Conservation (phyloP, 108 stramenopile genomes). For the Nitzschia sp. region DNA sequence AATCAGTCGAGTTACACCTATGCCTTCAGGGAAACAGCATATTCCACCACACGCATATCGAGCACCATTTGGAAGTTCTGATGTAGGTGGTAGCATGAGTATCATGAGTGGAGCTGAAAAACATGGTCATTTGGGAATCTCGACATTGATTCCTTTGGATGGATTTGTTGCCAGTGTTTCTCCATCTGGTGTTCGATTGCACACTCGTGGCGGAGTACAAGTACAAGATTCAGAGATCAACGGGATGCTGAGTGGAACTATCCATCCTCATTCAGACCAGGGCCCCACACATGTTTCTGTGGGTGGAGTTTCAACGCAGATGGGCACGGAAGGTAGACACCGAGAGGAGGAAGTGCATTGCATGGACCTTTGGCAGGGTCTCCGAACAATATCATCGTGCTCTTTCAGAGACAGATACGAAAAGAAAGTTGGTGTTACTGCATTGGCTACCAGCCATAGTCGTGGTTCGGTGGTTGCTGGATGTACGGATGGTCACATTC, state of each 20-base stretch:
- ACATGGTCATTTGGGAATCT: constrained; percentile 36
- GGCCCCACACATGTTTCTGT: constrained; percentile 60
- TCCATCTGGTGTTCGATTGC: constrained; percentile 67
- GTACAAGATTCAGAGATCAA: constrained; percentile 48
- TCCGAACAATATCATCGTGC: constrained; percentile 67
- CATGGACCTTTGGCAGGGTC: constrained; percentile 67
- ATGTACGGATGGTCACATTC: constrained; percentile 78
- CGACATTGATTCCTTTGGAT: constrained; percentile 39
- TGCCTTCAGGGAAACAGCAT: constrained; percentile 19
- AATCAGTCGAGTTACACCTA: constrained; percentile 21
- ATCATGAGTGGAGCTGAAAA: constrained; percentile 9
- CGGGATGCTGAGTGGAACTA: constrained; percentile 61
- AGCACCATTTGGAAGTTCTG: constrained; percentile 51
- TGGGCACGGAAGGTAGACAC: constrained; percentile 3
- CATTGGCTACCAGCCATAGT: constrained; percentile 52
- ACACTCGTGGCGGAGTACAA: constrained; percentile 63
- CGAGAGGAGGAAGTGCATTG: constrained; percentile 53
- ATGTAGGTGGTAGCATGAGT: constrained; percentile 10
- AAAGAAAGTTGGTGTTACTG: constrained; percentile 53
- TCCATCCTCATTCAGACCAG: constrained; percentile 46
- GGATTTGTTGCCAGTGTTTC: constrained; percentile 63
- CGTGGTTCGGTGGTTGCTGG: constrained; percentile 65
- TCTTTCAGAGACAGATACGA: constrained; percentile 36
- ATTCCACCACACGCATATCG: constrained; percentile 63
- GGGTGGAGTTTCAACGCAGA: constrained; percentile 45